Percentiles rank a stretch among this genome's conserved stretches.
Evolutionary conservation across 1,139 yeast genomes (phyloP).

Genomic region (Hemisphaericaspora subhashii): DNA sequence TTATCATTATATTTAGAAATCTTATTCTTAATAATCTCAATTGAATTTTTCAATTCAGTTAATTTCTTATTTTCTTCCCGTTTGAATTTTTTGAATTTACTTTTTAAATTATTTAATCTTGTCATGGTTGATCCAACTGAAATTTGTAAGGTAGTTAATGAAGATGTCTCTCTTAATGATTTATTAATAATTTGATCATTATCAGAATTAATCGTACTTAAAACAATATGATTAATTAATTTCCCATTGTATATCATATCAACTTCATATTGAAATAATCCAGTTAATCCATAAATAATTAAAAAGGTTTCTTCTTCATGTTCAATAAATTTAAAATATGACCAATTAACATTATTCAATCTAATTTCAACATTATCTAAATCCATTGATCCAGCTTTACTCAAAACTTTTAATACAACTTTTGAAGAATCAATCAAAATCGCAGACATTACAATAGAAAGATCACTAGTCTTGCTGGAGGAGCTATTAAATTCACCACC

Average conservation of each 20-base stretch:
- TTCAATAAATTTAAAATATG: conserved; percentile 39
- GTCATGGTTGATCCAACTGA: conserved; percentile 63
- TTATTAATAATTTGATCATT: conserved; percentile 32
- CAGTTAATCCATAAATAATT: conserved; percentile 64
- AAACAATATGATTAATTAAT: conserved; percentile 28
- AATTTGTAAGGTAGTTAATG: conserved; percentile 59
- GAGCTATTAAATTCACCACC: conserved; percentile 18
- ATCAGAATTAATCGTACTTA: conserved; percentile 25
- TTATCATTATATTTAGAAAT: conserved; percentile 35
- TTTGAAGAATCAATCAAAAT: conserved; percentile 33
- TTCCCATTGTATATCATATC: conserved; percentile 44
- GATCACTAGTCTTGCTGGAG: conserved; percentile 2
- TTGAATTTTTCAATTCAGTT: conserved; percentile 53
- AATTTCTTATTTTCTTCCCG: conserved; percentile 61
- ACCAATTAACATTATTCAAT: conserved; percentile 65
- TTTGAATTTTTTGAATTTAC: conserved; percentile 57
- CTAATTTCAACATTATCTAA: conserved; percentile 44
- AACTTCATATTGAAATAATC: conserved; percentile 66
- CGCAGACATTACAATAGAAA: conserved; percentile 20
- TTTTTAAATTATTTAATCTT: conserved; percentile 49
- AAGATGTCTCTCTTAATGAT: conserved; percentile 43
- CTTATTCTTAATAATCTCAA: conserved; percentile 53
- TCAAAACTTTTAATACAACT: conserved; percentile 44
- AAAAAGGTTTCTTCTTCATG: conserved; percentile 43
- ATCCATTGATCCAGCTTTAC: conserved; percentile 4